A percentile compares a stretch with the other conserved stretches of the same genome.
Evolutionary conservation across 345 rosid species (phyloP).

Genomic region (Melaleuca alternifolia): DNA sequence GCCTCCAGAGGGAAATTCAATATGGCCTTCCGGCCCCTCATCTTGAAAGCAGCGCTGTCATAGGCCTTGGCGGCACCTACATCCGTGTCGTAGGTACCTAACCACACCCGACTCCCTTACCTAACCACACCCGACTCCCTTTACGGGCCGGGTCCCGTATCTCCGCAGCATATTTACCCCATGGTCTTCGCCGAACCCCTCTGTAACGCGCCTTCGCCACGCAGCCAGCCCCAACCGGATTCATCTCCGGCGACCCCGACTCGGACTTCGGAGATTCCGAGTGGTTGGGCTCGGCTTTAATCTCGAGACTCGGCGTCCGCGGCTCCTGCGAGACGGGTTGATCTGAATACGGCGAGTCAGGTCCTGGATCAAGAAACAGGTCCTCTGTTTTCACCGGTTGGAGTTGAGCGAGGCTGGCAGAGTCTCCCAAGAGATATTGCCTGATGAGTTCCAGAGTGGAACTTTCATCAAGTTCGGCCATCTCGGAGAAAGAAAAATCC

Average conservation of each 20-base stretch:
- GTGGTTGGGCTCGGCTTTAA: background rate
- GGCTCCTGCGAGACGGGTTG: slow-evolving; percentile 11
- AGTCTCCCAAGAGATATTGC: slow-evolving; percentile 2
- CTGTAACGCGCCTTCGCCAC: slow-evolving; percentile 40
- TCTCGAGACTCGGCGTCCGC: background rate
- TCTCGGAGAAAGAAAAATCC: background rate
- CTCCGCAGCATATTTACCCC: slow-evolving; percentile 97
- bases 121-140: slow-evolving; percentile 87
- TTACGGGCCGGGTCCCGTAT: slow-evolving; percentile 74
- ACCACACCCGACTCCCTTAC: slow-evolving; percentile 85
- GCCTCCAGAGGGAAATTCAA: slow-evolving; percentile 85
- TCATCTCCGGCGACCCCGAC: background rate
- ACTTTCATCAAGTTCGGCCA: background rate
- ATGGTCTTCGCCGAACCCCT: slow-evolving; percentile 86
- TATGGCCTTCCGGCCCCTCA: slow-evolving; percentile 83
- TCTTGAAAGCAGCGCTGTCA: slow-evolving; percentile 71
- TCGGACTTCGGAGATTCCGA: background rate
- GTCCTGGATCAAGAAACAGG: slow-evolving; percentile 19
- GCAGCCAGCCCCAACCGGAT: background rate
- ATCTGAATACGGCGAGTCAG: slow-evolving; percentile 20
- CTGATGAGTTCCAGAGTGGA: slow-evolving; percentile 2
- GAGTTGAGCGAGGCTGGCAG: slow-evolving; percentile 15
- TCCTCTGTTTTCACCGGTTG: slow-evolving; percentile 20
- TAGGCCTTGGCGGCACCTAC: slow-evolving; percentile 87
- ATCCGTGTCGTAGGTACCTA: slow-evolving; percentile 70